Evolutionary conservation across 441 rosid genomes (phyloP), one percentile per base, ranked within the genome.

Genomic region (Jatropha podagrica): DNA sequence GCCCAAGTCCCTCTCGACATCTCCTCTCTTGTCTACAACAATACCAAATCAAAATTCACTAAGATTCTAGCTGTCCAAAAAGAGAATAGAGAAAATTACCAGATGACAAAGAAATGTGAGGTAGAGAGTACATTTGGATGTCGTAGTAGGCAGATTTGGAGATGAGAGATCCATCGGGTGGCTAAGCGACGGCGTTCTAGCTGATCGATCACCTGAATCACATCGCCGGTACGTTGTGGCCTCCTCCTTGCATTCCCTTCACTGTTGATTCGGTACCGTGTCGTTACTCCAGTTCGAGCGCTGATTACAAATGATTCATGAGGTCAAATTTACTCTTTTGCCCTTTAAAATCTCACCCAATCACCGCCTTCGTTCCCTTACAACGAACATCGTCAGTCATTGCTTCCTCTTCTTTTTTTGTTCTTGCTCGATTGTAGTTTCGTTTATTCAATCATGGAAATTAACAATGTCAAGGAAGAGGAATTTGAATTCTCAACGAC

Each of bases 171-270:
- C 94, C 99, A 76, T 92, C 99, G 51, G 99, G 90, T 48, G 32
- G 94, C 96, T 81, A 92, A 84, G 78, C 99, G 92, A 77, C 90
- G 99, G 60, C 99, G 97, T 83, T 95, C 97, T 73, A 95, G 86
- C 86, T 91, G 98, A 87, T 95, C 98, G 80, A 95, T 90, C 84
- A 93, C 84, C 77, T 87, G 94, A 62, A 44, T 76, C 51, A 95
- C 91, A 71, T 95, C 99, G n/a, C 84, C 81, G 94, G 93, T 17
- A 95, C 80, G 77, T 84, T 91, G 72, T 90, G 94, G 51, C 85
- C 91, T 52, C 87, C 87, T 73, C 75, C 83, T 86, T 54, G 58
- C n/a, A 54, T 4, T 54, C 58, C 58, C 23, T 90, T 92, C 85
- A 84, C 97, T 97, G 91, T 92, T 65, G 78, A 37, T 26, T 20